Evolutionary conservation across 2,329 filamentous ascomycete species (phyloP).

Genomic region (Dothiorella sarmentorum): DNA sequence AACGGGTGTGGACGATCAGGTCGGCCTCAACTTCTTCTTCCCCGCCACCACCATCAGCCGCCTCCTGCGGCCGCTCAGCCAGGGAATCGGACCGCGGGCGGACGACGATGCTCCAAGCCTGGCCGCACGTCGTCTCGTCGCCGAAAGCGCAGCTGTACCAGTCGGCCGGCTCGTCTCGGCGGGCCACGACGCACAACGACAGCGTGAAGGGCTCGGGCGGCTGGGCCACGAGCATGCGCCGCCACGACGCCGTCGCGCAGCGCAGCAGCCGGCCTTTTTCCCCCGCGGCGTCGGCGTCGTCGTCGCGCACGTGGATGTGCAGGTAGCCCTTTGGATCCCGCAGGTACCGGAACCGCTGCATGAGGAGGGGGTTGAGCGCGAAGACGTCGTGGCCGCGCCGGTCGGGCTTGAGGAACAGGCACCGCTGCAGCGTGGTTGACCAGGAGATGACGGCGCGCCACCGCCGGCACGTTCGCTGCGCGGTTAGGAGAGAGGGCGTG

Average conservation of each 20-base stretch:
- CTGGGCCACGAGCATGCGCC: neutral
- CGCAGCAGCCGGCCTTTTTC: neutral
- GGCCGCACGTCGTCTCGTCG: neutral
- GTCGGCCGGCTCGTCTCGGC: too few relatives aligned
- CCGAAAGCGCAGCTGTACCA: neutral
- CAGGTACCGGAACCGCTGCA: neutral
- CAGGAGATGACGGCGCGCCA: neutral
- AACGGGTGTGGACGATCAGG: too few relatives aligned
- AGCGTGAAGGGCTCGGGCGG: conserved; percentile 2
- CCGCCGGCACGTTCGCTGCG: neutral
- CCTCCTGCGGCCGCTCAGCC: neutral
- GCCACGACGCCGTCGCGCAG: neutral
- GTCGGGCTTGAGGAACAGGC: neutral
- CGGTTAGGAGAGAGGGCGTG: neutral
- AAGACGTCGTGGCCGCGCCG: neutral
- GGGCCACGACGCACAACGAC: neutral
- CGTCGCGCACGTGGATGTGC: neutral
- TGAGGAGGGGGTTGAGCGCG: conserved; percentile 4
- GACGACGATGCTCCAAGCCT: too few relatives aligned
- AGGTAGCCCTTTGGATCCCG: neutral
- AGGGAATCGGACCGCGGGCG: too few relatives aligned
- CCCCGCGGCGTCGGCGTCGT: too few relatives aligned
- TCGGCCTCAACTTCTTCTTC: neutral
- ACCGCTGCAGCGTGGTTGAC: neutral
- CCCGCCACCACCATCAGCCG: too few relatives aligned